Evolutionary conservation across 2,329 filamentous ascomycete species (phyloP).

Genomic region (Tympanopsis confertula): DNA sequence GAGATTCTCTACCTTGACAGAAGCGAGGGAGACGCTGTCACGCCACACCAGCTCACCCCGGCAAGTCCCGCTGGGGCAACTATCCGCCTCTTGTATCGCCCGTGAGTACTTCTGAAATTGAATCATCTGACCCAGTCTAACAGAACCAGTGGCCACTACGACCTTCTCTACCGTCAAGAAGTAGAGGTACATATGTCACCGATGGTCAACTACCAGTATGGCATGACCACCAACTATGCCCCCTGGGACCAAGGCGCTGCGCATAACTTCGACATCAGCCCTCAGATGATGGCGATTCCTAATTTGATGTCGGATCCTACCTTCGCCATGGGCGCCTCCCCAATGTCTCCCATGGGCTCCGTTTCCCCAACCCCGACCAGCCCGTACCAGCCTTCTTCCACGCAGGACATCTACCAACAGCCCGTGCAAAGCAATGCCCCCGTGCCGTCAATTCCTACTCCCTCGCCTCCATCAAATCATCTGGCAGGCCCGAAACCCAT

Average conservation of each 20-base stretch:
- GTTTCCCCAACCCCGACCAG: slow-evolving; percentile 16
- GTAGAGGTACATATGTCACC: slow-evolving; percentile 20
- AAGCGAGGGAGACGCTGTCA: not conserved
- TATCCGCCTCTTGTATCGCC: not conserved
- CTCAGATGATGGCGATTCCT: slow-evolving; percentile 25
- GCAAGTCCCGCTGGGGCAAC: not conserved
- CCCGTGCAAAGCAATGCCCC: slow-evolving; percentile 12
- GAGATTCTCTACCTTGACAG: slow-evolving; percentile 1
- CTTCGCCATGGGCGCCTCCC: not conserved
- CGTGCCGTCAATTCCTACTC: slow-evolving; percentile 11
- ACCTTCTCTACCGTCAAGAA: not conserved
- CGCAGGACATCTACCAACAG: slow-evolving; percentile 20
- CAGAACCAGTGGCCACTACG: not conserved
- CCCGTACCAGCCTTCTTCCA: slow-evolving; percentile 15
- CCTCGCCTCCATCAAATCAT: slow-evolving; percentile 11
- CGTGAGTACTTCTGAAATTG: not conserved
- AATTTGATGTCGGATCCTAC: slow-evolving; percentile 17
- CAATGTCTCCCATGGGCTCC: not conserved
- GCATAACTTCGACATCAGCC: slow-evolving; percentile 23
- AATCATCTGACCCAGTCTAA: not conserved
- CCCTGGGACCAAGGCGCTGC: slow-evolving; percentile 22
- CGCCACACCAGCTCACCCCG: not conserved
- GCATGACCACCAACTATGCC: slow-evolving; percentile 21
- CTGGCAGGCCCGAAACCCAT: slow-evolving; percentile 15
- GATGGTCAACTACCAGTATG: slow-evolving; percentile 25